Base-by-base conservation (phyloP, 805 yeast species). In the Blastobotrys terrestris region DNA sequence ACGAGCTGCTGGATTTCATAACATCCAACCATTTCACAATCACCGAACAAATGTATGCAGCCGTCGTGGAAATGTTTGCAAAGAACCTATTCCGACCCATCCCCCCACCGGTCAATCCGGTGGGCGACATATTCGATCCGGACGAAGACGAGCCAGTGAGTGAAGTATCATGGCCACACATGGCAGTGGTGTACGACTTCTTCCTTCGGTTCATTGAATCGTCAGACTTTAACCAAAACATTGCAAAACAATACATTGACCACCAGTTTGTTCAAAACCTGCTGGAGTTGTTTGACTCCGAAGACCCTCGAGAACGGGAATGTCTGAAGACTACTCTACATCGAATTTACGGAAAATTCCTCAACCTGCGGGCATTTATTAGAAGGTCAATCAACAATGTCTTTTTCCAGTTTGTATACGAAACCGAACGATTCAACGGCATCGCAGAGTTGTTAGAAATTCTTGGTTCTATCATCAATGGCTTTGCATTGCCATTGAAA, bases 121-220 rank as follows among this genome's bases (percentile, higher is more conserved):
- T 91, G 46, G 99, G 99, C 40, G 99, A 94, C 59, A 80, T 92
- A 41, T 94, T 80, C 69, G 99, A 94, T 63, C 99, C 99, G 0
- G 99, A 94, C 71, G 99, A 94, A 71, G 99, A 94, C 72, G 99
- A 94, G 70, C 98, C 98, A 2, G 95, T 94, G 40, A 82, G 83
- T 62, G 98, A 94, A 67, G 80, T 92, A 58, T 91, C 97, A 7
- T 94, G 99, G 99, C 96, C 98, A 11, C 99, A 94, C 68, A 94
- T 94, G 98, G 95, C 89, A 70, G 79, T 90, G 44, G 95, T 91
- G 31, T 94, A 94, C 72, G 98, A 94, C 69, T 89, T 94, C 63
- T 92, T 94, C 67, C 73, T 94, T 55, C 76, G 96, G 63, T 92
- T 94, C 70, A 84, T 94, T 51, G 98, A 94, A 71, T 83, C 92